phyloP scores from a whole-genome alignment of 2,329 filamentous ascomycete genomes.

The Cladosporium colombiae region DNA sequence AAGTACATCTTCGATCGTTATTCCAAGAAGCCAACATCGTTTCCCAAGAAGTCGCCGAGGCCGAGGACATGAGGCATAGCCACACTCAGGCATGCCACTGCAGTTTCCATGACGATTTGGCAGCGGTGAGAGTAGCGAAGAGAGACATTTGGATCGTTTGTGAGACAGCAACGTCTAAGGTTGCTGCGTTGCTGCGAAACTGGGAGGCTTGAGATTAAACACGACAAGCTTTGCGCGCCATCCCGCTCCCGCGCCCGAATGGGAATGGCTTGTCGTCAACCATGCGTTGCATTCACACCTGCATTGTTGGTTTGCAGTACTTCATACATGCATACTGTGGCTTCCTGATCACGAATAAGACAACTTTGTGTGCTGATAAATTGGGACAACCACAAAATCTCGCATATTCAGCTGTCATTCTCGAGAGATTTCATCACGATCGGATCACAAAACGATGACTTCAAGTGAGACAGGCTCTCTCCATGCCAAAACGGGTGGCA shows the following conservation, averaged over 20 bases:
- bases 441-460: background rate
- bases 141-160: background rate
- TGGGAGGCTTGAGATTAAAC: constrained; percentile 12
- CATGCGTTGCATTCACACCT: background rate
- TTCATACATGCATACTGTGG: background rate
- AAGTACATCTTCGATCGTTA: background rate
- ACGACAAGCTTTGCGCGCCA: constrained; percentile 14
- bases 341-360: background rate
- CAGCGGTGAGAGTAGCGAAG: constrained; percentile 3
- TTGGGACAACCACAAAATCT: background rate
- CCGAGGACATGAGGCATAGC: constrained; percentile 3
- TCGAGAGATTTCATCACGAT: background rate
- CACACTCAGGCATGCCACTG: background rate
- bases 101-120: constrained; percentile 19
- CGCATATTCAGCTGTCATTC: background rate
- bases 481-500: constrained; percentile 20
- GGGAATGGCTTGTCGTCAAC: constrained; percentile 1
- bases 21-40: background rate
- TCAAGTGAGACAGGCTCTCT: constrained; percentile 9
- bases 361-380: background rate
- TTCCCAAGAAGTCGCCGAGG: constrained; percentile 6
- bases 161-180: constrained; percentile 12
- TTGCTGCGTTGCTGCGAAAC: constrained; percentile 15
- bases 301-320: background rate
- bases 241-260: constrained; percentile 5